These are phyloP conservation scores for Vishniacozyma victoriae DNA, from an alignment of 768 basidiomycete genomes.

Conservation along the genomic window DNA sequence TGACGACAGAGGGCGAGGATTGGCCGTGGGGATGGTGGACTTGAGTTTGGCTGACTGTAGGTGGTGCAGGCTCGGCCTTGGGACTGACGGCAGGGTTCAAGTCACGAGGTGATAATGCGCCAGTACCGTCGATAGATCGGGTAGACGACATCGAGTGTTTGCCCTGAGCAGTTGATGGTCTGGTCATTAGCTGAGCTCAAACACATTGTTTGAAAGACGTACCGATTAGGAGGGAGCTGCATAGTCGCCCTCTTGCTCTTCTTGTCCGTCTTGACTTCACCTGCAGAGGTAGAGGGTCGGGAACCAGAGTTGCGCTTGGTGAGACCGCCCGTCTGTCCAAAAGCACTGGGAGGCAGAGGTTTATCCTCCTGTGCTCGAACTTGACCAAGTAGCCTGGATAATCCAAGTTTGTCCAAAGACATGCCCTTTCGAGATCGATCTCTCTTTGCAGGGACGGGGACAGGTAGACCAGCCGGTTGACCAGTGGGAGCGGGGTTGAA, in stretches of 20 bases:
- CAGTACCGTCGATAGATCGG: too few species aligned
- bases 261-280: conserved; percentile 50
- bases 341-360: conserved; percentile 17
- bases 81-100: conserved; percentile 21
- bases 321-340: conserved; percentile 6
- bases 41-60: conserved; percentile 22
- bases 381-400: conserved; percentile 63
- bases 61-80: conserved; percentile 15
- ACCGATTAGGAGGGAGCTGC: conserved; percentile 70
- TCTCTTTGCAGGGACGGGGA: conserved; percentile 13
- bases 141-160: too few species aligned
- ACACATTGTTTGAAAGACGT: conserved; percentile 13
- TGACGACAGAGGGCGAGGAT: conserved; percentile 50
- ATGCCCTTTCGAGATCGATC: conserved; percentile 60
- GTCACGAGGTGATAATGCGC: conserved; percentile 25
- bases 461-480: conserved; percentile 2
- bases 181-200: conserved; percentile 12
- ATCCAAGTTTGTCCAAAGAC: conserved; percentile 71
- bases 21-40: conserved; percentile 51
- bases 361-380: conserved; percentile 15
- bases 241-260: conserved; percentile 63
- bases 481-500: not conserved
- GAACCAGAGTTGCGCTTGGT: not conserved
- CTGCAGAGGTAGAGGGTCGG: not conserved
- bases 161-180: conserved; percentile 28